These are phyloP conservation scores for Juglanconis juglandina DNA, from an alignment of 2,329 filamentous ascomycete species.

Conservation along the genomic window DNA sequence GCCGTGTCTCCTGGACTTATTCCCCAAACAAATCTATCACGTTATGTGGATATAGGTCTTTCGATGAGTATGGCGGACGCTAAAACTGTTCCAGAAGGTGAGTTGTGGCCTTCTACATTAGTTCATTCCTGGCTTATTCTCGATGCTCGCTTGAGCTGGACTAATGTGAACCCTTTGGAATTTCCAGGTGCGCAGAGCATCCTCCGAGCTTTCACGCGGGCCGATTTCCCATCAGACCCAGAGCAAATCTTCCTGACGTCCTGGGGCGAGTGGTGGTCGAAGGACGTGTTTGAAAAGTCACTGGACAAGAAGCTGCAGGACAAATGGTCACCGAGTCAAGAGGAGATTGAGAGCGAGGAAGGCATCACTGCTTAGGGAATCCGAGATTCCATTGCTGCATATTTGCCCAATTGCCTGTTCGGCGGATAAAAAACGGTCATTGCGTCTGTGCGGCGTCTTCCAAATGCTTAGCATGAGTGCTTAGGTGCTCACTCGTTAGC, in stretches of 20 bases:
- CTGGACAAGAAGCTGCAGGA: conserved; percentile 48
- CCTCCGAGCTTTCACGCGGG: conserved; percentile 39
- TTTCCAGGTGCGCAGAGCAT: conserved; percentile 42
- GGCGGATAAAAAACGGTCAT: neutral
- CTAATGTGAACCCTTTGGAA: neutral
- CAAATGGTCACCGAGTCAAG: conserved; percentile 47
- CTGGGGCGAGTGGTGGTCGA: conserved; percentile 56
- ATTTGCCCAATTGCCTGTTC: no score
- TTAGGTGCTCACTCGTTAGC: no score
- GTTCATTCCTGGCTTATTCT: neutral
- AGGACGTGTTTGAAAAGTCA: conserved; percentile 36
- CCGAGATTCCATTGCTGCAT: neutral
- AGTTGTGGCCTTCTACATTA: neutral
- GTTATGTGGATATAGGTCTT: conserved; percentile 28
- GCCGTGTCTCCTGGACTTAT: conserved; percentile 53
- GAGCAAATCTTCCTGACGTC: conserved; percentile 53
- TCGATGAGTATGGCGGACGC: conserved; percentile 40
- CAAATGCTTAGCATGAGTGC: no score
- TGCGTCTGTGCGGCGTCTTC: no score
- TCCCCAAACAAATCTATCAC: conserved; percentile 42
- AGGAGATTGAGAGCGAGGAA: conserved; percentile 45
- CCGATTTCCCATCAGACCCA: conserved; percentile 47
- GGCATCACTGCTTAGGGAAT: neutral
- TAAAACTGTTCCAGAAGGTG: conserved; percentile 45
- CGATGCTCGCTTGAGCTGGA: neutral